Evolutionary conservation across 1,139 yeast genomes (phyloP).

Genomic region (Hansenula sp.): DNA sequence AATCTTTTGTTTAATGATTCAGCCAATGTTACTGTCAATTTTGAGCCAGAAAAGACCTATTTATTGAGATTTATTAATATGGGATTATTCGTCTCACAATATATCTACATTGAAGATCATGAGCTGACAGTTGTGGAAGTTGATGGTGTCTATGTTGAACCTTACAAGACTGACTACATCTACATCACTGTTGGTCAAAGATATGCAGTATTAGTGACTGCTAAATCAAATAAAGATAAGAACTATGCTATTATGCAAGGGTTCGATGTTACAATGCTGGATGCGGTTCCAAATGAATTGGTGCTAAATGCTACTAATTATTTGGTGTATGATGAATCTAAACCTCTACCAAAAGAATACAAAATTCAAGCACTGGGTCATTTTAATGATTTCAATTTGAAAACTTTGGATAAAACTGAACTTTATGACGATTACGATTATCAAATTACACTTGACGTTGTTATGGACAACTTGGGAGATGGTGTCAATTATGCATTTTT

Average conservation of each 20-base stretch:
- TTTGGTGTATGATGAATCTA: constrained; percentile 41
- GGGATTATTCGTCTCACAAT: constrained; percentile 73
- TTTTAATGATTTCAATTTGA: constrained; percentile 54
- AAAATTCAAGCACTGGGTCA: constrained; percentile 18
- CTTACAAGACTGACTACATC: constrained; percentile 49
- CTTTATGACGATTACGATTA: constrained; percentile 56
- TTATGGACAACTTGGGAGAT: constrained; percentile 65
- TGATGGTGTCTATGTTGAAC: constrained; percentile 66
- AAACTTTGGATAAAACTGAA: constrained; percentile 38
- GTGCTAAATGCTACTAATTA: constrained; percentile 50
- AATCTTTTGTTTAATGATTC: constrained; percentile 62
- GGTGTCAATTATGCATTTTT: constrained; percentile 76
- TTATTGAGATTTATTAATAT: constrained; percentile 57
- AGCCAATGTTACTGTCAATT: constrained; percentile 49
- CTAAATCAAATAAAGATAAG: constrained; percentile 38
- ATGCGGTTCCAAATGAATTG: constrained; percentile 50
- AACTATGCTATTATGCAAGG: constrained; percentile 62
- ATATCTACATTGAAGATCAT: constrained; percentile 63
- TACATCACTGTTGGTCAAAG: constrained; percentile 73
- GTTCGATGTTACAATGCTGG: constrained; percentile 65
- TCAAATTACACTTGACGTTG: constrained; percentile 51
- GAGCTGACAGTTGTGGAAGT: constrained; percentile 64
- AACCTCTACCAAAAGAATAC: constrained; percentile 25
- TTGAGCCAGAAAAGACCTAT: constrained; percentile 60
- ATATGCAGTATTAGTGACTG: constrained; percentile 53